Percentiles rank a stretch among this genome's conserved stretches.
These are phyloP conservation scores for Aspergillus diversus DNA, from an alignment of 495 filamentous ascomycete genomes.

Conservation along the genomic window DNA sequence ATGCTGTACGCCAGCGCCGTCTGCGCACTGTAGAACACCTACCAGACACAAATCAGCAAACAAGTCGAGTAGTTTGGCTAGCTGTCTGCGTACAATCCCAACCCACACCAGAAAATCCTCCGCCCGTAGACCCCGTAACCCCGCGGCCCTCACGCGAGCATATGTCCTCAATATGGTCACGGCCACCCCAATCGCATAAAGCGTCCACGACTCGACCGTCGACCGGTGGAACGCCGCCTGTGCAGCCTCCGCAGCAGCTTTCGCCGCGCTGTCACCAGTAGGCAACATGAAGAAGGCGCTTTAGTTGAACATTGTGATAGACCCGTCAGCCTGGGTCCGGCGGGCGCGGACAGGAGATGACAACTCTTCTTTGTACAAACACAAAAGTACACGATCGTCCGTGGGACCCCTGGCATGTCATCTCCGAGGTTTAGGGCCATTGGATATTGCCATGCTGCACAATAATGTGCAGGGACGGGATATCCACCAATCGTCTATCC, in stretches of 20 bases:
- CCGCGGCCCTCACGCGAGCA: slow-evolving; percentile 46
- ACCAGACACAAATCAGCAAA: slow-evolving; percentile 13
- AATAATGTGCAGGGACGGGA: too few relatives aligned
- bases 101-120: slow-evolving; percentile 61
- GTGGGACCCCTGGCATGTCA: too few relatives aligned
- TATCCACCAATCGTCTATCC: too few relatives aligned
- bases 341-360: too few relatives aligned
- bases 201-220: slow-evolving; percentile 49
- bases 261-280: not conserved
- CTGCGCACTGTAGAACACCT: slow-evolving; percentile 41
- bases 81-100: slow-evolving; percentile 43
- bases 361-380: too few relatives aligned
- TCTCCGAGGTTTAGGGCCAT: too few relatives aligned
- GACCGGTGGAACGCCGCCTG: not conserved
- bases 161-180: slow-evolving; percentile 48
- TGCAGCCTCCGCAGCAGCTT: not conserved
- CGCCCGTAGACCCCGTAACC: slow-evolving; percentile 40
- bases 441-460: too few relatives aligned
- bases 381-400: too few relatives aligned
- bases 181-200: slow-evolving; percentile 48
- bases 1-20: slow-evolving; percentile 40
- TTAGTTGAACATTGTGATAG: too few relatives aligned
- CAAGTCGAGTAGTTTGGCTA: not conserved
- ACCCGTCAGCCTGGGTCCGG: too few relatives aligned
- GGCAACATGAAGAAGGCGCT: too few relatives aligned